Evolutionary conservation across 768 basidiomycete species (phyloP), one percentile per base, ranked within the genome.

Genomic region (Suillus sp.): DNA sequence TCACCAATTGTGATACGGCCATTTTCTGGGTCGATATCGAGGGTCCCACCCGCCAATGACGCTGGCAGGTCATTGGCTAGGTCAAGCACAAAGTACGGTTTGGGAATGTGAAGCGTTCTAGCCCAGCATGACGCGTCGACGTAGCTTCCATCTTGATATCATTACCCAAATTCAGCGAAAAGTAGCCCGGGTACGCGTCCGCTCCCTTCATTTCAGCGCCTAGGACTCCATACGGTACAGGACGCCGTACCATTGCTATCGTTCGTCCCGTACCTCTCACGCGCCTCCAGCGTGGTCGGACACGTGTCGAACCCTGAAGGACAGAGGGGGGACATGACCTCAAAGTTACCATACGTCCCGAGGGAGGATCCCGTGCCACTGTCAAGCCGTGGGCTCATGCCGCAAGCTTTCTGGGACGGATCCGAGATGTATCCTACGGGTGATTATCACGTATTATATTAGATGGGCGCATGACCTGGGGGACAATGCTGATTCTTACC

Each of bases 171-270:
- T 87, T 90, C 63, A 84, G 80, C 0, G 86, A 73, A 71, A 89
- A 89, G 68, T 89, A 89, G n/a, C 88, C 89, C 0, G 89, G 89
- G 22, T 82, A 83, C 1, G 85, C 87, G 66, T 88, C 86, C 88
- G 32, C 38, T 18, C 7, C 8, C 6, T 22, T 42, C 27, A 32
- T 61, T 51, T 14, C 18, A 9, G 64, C 35, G n/a, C 3, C 38
- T 20, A 14, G 27, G 8, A 20, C 18, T 6, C 18, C 10, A 62
- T 53, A 20, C 53, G 60, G 56, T 25, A 62, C 37, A 42, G 3
- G 56, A 60, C 48, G 20, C 65, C 75, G 42, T 65, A 83, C 88
- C 84, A 70, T 89, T 88, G 3, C 87, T 88, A 66, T 85, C 79
- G 59, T 78, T 82, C 75, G 86, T 88, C 54, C 88, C 82, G 66